Evolutionary conservation across 2,329 filamentous ascomycete species (phyloP).

Genomic region (Plectosphaerella plurivora): DNA sequence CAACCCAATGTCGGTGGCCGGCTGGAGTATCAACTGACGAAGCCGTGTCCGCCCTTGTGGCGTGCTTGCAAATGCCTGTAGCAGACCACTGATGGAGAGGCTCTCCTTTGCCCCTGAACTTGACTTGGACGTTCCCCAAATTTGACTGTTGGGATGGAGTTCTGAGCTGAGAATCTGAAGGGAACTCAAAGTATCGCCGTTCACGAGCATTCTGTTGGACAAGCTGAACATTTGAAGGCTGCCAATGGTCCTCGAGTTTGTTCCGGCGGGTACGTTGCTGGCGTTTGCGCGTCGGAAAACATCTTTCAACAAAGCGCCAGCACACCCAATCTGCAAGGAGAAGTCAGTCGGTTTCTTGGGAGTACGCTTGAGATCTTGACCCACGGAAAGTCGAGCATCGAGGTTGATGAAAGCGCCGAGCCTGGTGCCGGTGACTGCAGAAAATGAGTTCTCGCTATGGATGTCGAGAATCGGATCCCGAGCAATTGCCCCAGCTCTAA

Average conservation of each 20-base stretch:
- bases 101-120: conserved; percentile 70
- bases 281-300: conserved; percentile 59
- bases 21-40: conserved; percentile 77
- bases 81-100: conserved; percentile 79
- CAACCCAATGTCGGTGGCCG: conserved; percentile 61
- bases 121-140: conserved; percentile 60
- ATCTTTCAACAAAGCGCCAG: conserved; percentile 79
- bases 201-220: conserved; percentile 66
- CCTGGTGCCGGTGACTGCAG: conserved; percentile 37
- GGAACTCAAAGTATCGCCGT: conserved; percentile 72
- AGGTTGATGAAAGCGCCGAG: conserved; percentile 69
- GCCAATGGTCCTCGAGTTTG: not conserved
- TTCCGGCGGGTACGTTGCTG: not conserved
- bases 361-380: conserved; percentile 10
- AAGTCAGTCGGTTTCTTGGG: not conserved
- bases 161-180: conserved; percentile 84
- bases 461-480: not conserved
- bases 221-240: conserved; percentile 71
- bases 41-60: conserved; percentile 72
- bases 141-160: conserved; percentile 75
- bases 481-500: not conserved
- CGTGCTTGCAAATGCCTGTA: conserved; percentile 69
- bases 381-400: conserved; percentile 66
- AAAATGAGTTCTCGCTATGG: not conserved
- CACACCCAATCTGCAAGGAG: conserved; percentile 63